Conservation (phyloP, 192 early-diverging fungal species). For the Gaertneriomyces sp. region DNA sequence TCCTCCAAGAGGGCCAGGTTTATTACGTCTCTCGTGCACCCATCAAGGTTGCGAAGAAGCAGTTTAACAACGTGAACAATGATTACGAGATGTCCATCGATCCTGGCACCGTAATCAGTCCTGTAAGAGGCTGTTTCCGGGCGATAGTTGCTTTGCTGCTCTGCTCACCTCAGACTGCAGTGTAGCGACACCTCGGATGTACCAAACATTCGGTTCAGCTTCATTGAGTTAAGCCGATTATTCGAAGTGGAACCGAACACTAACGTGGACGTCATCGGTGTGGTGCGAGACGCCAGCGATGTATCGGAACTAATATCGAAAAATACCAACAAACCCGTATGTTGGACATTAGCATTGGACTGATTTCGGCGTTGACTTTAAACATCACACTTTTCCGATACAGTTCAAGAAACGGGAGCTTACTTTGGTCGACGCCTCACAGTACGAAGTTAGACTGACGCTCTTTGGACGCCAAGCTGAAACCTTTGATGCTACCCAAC, state of each 20-base stretch:
- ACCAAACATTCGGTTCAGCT: constrained; percentile 61
- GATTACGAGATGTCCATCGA: constrained; percentile 92
- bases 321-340: constrained; percentile 55
- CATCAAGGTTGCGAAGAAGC: constrained; percentile 75
- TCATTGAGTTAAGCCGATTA: constrained; percentile 67
- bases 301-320: constrained; percentile 60
- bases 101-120: constrained; percentile 58
- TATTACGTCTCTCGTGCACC: constrained; percentile 63
- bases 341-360: constrained; percentile 7
- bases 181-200: constrained; percentile 49
- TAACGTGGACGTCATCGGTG: constrained; percentile 73
- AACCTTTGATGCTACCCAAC: constrained; percentile 46
- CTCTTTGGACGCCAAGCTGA: constrained; percentile 86
- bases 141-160: background rate
- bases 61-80: constrained; percentile 76
- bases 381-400: background rate
- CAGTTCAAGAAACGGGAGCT: constrained; percentile 81
- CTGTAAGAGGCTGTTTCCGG: constrained; percentile 35
- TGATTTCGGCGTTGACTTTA: background rate
- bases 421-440: constrained; percentile 70
- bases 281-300: constrained; percentile 63
- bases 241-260: constrained; percentile 66
- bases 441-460: constrained; percentile 69
- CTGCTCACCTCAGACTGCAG: constrained; percentile 29
- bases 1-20: constrained; percentile 66